Evolutionary conservation across 2,329 filamentous ascomycete species (phyloP), one percentile per base, ranked within the genome.

Genomic region (Septoria linicola): DNA sequence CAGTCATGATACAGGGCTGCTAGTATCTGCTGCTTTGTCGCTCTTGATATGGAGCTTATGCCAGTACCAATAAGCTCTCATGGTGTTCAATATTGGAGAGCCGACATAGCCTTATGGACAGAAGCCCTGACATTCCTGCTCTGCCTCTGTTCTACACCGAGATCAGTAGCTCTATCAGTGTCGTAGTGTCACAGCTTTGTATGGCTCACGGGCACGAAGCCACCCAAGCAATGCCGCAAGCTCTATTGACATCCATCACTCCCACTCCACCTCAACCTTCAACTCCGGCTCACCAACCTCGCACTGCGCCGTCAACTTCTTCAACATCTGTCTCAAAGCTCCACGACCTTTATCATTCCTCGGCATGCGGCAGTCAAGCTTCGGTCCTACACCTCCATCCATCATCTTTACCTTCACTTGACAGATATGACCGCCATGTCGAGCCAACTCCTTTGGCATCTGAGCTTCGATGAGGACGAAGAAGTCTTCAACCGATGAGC

Each of bases 221-320:
- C 16, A 6, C 5, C n/a, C 2, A 32, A 46, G 20, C 13, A 25
- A 10, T n/a, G 4, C n/a, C n/a, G n/a, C n/a, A n/a, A n/a, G n/a
- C n/a, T n/a, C n/a, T n/a, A n/a, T n/a, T n/a, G n/a, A n/a, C n/a
- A n/a, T n/a, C n/a, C n/a, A 8, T 27, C 41, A 45, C n/a, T 27
- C 48, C 48, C 48, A 51, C n/a, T n/a, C 41, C 10, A 45, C 41
- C 25, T 34, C 32, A 17, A 51, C 36, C 19, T 45, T 44, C 48
- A 51, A n/a, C 25, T 45, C 41, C 25, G 42, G 37, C 6, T 51
- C 48, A n/a, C 21, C 32, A 17, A 21, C 13, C 20, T 51, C 14
- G 23, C 48, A 51, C 19, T 40, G 48, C 36, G 13, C 21, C 34
- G 21, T 19, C 16, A 51, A 21, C 21, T 40, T 44, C 19, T 51